phyloP scores from a whole-genome alignment of 306 rosid genomes.

The Fragaria nilgerrensis region DNA sequence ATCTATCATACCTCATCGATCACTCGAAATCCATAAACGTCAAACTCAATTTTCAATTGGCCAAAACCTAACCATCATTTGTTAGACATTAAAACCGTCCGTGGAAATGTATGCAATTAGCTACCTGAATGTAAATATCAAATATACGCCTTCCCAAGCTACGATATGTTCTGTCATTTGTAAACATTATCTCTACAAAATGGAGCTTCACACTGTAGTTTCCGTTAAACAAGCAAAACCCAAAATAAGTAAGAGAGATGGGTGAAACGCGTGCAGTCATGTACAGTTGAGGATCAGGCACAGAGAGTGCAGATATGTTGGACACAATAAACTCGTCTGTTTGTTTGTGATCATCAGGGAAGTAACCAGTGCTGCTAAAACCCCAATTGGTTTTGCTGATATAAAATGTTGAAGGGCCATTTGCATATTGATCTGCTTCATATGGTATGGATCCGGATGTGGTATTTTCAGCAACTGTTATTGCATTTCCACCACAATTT shows the following conservation, averaged over 20 bases:
- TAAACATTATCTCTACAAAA: conserved; percentile 41
- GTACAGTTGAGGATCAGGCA: conserved; percentile 38
- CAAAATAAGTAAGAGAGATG: conserved; percentile 45
- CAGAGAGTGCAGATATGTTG: conserved; percentile 14
- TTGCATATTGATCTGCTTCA: not conserved
- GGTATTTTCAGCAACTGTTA: not conserved
- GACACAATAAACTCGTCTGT: not conserved
- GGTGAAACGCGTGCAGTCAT: conserved; percentile 64
- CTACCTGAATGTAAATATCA: conserved; percentile 43
- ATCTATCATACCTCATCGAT: no score
- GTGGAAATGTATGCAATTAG: not conserved
- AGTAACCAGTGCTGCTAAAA: not conserved
- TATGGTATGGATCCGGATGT: no score
- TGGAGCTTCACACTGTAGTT: conserved; percentile 32
- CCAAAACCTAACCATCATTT: no score
- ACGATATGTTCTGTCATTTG: conserved; percentile 5
- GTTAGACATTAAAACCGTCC: not conserved
- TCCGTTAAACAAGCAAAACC: conserved; percentile 35
- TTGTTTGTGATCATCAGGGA: not conserved
- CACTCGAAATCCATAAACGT: no score
- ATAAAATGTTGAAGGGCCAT: conserved; percentile 14
- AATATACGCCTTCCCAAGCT: conserved; percentile 51
- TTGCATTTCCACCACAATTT: conserved; percentile 46
- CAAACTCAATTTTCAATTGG: no score
- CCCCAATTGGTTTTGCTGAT: not conserved